Base-by-base conservation (phyloP, 2,329 filamentous ascomycete species). In the Thelonectria olida region DNA sequence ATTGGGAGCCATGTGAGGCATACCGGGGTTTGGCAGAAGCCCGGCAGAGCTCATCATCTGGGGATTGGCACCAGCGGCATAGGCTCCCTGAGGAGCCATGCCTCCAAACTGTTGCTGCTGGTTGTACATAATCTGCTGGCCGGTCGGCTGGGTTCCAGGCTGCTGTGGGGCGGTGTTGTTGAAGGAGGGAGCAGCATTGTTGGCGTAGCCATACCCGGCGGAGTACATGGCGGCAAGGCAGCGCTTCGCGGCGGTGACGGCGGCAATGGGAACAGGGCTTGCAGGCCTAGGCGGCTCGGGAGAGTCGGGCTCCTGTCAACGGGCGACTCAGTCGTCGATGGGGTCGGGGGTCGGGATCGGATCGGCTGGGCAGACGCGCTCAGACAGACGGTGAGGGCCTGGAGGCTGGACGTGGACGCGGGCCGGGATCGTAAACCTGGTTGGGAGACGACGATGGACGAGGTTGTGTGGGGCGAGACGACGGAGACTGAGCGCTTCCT, bases 21-120 rank as follows among this genome's bases (percentile, higher is more conserved):
- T 86, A 72, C 78, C 82, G 68, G 84, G 76, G 73, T 83, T 87
- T 77, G 85, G 86, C 86, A 89, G 88, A 85, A 89, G 88, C 72
- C 82, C 85, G 76, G 80, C 81, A 77, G 82, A 81, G 39, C 81
- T 83, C 66, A 86, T 86, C 83, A 88, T 85, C 75, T 84, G 78
- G 54, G 81, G 78, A 66, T 84, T 85, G 53, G 81, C 81, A 66
- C 79, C 82, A 48, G 80, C 81, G 50, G 79, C 79, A 68, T 85
- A 87, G 64, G 74, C 77, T 61, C 77, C 79, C 72, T 86, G 84
- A 58, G 80, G 77, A 54, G 77, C 78, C 83, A 88, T 86, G 69
- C 75, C 76, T 53, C 81, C 78, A 68, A 84, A 87, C 76, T 85
- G 85, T 73, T 86, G 84, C 59, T 81, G 79, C 62, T 76, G 76